phyloP scores from a whole-genome alignment of 73 alveolate genomes.

The Paramecium sonneborni region DNA sequence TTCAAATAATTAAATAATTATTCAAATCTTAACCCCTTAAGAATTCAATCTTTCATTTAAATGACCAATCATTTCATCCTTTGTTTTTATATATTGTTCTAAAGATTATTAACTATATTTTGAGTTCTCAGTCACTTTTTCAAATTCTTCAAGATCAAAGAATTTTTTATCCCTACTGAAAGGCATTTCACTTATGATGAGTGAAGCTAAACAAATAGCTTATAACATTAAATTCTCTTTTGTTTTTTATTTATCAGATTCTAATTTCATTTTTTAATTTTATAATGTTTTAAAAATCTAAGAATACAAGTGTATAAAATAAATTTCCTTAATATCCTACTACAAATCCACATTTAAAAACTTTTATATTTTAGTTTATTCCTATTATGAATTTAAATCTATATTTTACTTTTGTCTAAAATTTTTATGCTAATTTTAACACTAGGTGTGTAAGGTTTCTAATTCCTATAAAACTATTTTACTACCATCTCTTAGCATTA shows the following conservation, averaged over 20 bases:
- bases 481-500: not conserved
- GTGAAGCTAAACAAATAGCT: not conserved
- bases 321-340: not conserved
- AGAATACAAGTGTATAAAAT: conserved; percentile 15
- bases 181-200: conserved; percentile 38
- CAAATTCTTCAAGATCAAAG: not conserved
- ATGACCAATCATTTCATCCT: not conserved
- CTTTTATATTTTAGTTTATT: not conserved
- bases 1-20: not conserved
- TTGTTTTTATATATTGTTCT: not conserved
- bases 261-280: not conserved
- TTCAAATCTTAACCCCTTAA: not conserved
- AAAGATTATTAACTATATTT: not conserved
- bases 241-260: not conserved
- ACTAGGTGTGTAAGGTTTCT: not conserved
- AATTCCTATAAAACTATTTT: not conserved
- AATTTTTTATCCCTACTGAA: not conserved
- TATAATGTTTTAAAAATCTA: not conserved
- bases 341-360: not conserved
- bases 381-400: not conserved
- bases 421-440: not conserved
- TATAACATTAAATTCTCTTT: not conserved
- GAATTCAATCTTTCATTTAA: not conserved
- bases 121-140: not conserved
- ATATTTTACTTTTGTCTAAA: not conserved